phyloP scores from a whole-genome alignment of 345 rosid species.

The Brassica rapa region DNA sequence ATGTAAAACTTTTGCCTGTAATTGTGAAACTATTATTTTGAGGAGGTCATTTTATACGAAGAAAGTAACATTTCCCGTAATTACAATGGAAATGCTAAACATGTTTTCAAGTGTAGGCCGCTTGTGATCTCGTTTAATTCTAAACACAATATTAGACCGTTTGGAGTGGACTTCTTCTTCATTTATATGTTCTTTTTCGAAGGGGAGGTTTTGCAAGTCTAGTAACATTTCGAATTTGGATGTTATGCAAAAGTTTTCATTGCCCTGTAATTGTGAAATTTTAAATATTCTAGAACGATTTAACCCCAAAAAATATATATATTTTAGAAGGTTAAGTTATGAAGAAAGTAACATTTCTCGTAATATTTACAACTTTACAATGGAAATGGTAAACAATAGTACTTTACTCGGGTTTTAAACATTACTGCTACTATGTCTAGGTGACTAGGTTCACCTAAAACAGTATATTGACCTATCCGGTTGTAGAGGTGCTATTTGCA shows the following conservation, averaged over 20 bases:
- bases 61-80: conserved; percentile 26
- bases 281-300: not conserved
- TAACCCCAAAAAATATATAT: too few relatives aligned
- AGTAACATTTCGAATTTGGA: too few relatives aligned
- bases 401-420: conserved; percentile 20
- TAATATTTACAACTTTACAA: conserved; percentile 44
- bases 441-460: conserved; percentile 46
- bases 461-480: conserved; percentile 58
- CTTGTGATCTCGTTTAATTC: too few relatives aligned
- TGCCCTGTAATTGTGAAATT: not conserved
- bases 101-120: too few relatives aligned
- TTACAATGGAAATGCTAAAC: conserved; percentile 30
- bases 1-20: not conserved
- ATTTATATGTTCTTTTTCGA: too few relatives aligned
- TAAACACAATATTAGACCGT: not conserved
- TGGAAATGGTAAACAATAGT: conserved; percentile 26
- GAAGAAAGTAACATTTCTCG: conserved; percentile 17
- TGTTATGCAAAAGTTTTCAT: not conserved
- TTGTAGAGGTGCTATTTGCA: conserved; percentile 53
- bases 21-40: not conserved
- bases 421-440: conserved; percentile 22
- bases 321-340: conserved; percentile 5
- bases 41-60: conserved; percentile 13
- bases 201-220: too few relatives aligned
- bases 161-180: too few relatives aligned